Percentiles rank a stretch among this genome's conserved stretches.
Evolutionary conservation across 495 filamentous ascomycete species (phyloP).

Genomic region (Hypoxylon perforatum): DNA sequence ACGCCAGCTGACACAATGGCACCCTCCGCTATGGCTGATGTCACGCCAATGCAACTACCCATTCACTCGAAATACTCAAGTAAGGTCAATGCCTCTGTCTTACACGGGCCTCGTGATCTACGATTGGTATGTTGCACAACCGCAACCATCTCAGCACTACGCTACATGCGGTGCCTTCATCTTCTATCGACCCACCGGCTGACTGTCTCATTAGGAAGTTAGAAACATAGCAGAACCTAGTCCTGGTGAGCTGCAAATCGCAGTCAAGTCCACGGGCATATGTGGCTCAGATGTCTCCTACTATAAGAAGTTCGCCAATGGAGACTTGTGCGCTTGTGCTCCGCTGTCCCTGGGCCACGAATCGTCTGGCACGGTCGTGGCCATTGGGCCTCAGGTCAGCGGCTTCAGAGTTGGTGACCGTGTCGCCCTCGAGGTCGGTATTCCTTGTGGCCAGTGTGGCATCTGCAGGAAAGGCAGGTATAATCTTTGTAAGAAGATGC

Average conservation of each 20-base stretch:
- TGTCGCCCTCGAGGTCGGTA: constrained; percentile 87
- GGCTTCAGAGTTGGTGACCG: constrained; percentile 74
- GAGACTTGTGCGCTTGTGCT: constrained; percentile 77
- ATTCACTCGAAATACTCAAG: constrained; percentile 52
- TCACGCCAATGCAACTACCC: constrained; percentile 57
- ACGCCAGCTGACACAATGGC: constrained; percentile 52
- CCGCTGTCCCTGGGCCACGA: constrained; percentile 85
- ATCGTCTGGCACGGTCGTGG: constrained; percentile 76
- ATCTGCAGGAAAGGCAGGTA: constrained; percentile 83
- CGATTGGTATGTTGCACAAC: constrained; percentile 55
- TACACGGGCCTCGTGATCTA: constrained; percentile 62
- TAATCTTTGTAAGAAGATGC: constrained; percentile 87
- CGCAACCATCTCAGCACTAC: constrained; percentile 38
- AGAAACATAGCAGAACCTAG: constrained; percentile 59
- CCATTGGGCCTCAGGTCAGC: constrained; percentile 66
- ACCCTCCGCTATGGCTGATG: constrained; percentile 56
- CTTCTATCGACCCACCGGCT: constrained; percentile 1
- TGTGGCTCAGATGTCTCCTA: constrained; percentile 89
- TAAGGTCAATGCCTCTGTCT: constrained; percentile 60
- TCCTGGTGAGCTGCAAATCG: constrained; percentile 74
- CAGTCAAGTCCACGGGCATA: constrained; percentile 79
- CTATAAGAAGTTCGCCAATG: constrained; percentile 86
- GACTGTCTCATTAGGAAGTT: constrained; percentile 52
- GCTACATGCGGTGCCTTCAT: constrained; percentile 27
- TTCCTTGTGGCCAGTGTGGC: constrained; percentile 80